Evolutionary conservation across 345 rosid genomes (phyloP).

Genomic region (Eutrema heterophyllum): DNA sequence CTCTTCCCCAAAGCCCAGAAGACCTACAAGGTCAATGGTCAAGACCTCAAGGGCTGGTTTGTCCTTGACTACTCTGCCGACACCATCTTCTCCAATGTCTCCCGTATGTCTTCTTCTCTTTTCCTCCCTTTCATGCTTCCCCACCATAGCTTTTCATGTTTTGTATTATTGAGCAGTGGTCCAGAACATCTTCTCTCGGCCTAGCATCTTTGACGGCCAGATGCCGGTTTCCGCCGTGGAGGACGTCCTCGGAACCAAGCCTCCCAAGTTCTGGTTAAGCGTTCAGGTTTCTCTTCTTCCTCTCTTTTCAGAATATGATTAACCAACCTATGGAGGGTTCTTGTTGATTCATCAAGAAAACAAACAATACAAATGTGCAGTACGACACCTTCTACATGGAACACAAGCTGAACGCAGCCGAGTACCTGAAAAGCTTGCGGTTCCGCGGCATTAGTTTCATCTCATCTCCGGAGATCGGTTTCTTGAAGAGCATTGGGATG

Average conservation of each 20-base stretch:
- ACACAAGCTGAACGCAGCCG: conserved; percentile 44
- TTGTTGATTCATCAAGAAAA: conserved; percentile 19
- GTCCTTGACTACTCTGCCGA: conserved; percentile 42
- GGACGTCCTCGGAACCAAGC: conserved; percentile 36
- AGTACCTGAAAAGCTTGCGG: conserved; percentile 24
- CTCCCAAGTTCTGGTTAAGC: conserved; percentile 59
- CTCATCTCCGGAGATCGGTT: conserved; percentile 70
- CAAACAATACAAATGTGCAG: conserved; percentile 49
- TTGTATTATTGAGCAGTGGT: conserved; percentile 37
- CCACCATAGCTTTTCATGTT: not conserved
- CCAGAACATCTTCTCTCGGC: conserved; percentile 50
- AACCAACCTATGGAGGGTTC: conserved; percentile 1
- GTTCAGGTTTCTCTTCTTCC: conserved; percentile 49
- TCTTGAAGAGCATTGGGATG: conserved; percentile 48
- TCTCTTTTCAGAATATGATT: not conserved
- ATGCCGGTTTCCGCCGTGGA: conserved; percentile 44
- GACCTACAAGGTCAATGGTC: conserved; percentile 53
- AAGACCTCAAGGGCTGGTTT: conserved; percentile 60
- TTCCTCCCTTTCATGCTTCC: not conserved
- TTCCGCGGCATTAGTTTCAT: conserved; percentile 28
- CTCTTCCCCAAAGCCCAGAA: conserved; percentile 36
- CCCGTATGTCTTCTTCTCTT: conserved; percentile 35
- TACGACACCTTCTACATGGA: conserved; percentile 50
- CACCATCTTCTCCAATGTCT: conserved; percentile 37
- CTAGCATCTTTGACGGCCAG: conserved; percentile 45